These are phyloP conservation scores for Aspergillus tanneri DNA, from an alignment of 2,329 filamentous ascomycete species.

Conservation along the genomic window DNA sequence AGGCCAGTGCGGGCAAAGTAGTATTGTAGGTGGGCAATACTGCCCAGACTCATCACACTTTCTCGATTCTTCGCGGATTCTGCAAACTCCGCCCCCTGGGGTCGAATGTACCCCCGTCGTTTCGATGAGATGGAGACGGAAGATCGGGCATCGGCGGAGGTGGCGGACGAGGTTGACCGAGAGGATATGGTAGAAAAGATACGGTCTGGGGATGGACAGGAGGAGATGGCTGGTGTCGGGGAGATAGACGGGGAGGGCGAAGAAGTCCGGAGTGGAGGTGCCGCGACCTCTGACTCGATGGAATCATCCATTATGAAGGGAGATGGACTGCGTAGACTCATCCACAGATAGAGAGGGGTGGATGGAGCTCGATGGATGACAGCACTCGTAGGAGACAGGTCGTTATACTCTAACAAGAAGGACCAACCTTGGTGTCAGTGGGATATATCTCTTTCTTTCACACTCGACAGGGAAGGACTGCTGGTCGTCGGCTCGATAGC, in stretches of 20 bases:
- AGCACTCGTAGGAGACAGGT: constrained; percentile 3
- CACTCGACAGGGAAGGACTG: constrained; percentile 16
- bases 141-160: constrained; percentile 43
- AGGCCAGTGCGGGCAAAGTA: constrained; percentile 95
- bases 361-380: background rate
- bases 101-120: constrained; percentile 81
- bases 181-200: constrained; percentile 49
- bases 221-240: constrained; percentile 45
- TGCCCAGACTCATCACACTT: constrained; percentile 93
- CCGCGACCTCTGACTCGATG: constrained; percentile 20
- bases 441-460: background rate
- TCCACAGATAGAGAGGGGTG: constrained; percentile 4
- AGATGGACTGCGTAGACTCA: constrained; percentile 1
- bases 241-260: constrained; percentile 44
- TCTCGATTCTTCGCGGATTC: constrained; percentile 86
- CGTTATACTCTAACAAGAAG: constrained; percentile 1
- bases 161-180: constrained; percentile 46
- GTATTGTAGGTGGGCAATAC: constrained; percentile 95
- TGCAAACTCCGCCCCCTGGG: constrained; percentile 84
- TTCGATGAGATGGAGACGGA: constrained; percentile 47
- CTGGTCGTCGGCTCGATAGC: constrained; percentile 17
- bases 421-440: too few species aligned
- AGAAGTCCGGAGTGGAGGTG: constrained; percentile 31
- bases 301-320: constrained; percentile 31
- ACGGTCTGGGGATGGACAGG: constrained; percentile 45